Conservation (phyloP, 2,329 filamentous ascomycete genomes). For the Blastomyces parvus region DNA sequence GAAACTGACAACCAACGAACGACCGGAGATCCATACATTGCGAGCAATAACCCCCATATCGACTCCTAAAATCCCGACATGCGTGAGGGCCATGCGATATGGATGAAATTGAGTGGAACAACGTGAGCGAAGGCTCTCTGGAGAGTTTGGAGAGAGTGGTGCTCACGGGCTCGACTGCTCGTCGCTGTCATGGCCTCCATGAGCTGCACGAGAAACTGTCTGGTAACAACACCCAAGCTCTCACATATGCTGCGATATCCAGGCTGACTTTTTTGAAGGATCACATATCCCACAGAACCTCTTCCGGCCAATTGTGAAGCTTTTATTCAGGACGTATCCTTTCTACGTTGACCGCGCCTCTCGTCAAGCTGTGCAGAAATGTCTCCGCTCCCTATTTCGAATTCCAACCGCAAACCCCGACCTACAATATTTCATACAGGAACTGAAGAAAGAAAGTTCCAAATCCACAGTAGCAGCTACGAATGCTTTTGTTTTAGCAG, state of each 20-base stretch:
- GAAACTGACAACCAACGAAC: neutral
- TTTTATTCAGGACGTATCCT: slow-evolving; percentile 79
- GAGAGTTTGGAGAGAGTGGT: slow-evolving; percentile 32
- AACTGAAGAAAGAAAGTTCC: slow-evolving; percentile 60
- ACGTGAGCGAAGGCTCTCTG: slow-evolving; percentile 35
- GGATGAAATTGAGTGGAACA: slow-evolving; percentile 38
- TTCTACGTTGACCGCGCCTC: slow-evolving; percentile 80
- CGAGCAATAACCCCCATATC: neutral
- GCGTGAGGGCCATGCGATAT: slow-evolving; percentile 29
- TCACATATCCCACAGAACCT: slow-evolving; percentile 26
- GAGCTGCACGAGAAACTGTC: slow-evolving; percentile 37
- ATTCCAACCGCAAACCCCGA: slow-evolving; percentile 44
- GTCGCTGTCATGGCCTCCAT: slow-evolving; percentile 33
- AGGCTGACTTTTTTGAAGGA: slow-evolving; percentile 18
- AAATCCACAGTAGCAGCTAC: slow-evolving; percentile 68
- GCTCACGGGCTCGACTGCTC: slow-evolving; percentile 36
- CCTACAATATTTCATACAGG: slow-evolving; percentile 52
- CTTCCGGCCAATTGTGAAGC: slow-evolving; percentile 47
- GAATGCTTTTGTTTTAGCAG: slow-evolving; percentile 78
- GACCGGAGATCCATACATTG: neutral
- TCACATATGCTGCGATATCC: slow-evolving; percentile 12
- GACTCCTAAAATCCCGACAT: slow-evolving; percentile 19
- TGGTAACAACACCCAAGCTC: slow-evolving; percentile 22
- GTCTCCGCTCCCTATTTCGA: slow-evolving; percentile 59
- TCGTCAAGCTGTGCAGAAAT: slow-evolving; percentile 70